These are phyloP conservation scores for Russula compacta DNA, from an alignment of 768 basidiomycete species.

Conservation along the genomic window DNA sequence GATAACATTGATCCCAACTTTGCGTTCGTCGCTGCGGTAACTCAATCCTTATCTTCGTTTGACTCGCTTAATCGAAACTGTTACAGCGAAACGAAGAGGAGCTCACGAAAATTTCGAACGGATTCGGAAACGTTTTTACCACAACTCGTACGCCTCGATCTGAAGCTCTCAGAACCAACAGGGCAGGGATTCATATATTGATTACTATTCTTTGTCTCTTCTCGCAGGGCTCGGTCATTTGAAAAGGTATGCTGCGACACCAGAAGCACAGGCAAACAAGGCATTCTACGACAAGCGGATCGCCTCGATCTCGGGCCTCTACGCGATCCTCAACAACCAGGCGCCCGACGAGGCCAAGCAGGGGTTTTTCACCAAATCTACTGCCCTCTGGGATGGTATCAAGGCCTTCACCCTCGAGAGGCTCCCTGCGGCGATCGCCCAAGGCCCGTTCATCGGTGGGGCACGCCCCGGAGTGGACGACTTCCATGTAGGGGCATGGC, in stretches of 20 bases:
- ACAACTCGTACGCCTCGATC: constrained; percentile 31
- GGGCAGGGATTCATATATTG: background rate
- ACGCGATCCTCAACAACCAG: constrained; percentile 34
- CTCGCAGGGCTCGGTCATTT: constrained; percentile 36
- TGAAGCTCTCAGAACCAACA: no score
- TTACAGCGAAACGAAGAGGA: constrained; percentile 39
- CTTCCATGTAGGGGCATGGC: constrained; percentile 46
- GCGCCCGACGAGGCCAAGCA: constrained; percentile 29
- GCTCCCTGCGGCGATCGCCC: constrained; percentile 35
- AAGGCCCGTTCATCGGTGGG: constrained; percentile 40
- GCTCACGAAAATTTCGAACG: constrained; percentile 29
- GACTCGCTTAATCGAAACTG: background rate
- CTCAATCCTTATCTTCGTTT: constrained; percentile 7
- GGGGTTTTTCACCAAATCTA: constrained; percentile 33
- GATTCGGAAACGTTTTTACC: constrained; percentile 31
- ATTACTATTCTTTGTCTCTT: background rate
- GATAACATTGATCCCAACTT: constrained; percentile 46
- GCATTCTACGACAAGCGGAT: constrained; percentile 38
- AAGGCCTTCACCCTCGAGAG: constrained; percentile 31
- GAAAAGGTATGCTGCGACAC: constrained; percentile 28
- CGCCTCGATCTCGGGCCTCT: constrained; percentile 31
- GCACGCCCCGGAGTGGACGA: constrained; percentile 42
- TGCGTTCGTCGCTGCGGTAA: constrained; percentile 33
- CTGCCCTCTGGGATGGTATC: constrained; percentile 32
- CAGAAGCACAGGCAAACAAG: constrained; percentile 31